Base-by-base conservation (phyloP, 2,329 filamentous ascomycete species). In the Exophiala dermatitidis region DNA sequence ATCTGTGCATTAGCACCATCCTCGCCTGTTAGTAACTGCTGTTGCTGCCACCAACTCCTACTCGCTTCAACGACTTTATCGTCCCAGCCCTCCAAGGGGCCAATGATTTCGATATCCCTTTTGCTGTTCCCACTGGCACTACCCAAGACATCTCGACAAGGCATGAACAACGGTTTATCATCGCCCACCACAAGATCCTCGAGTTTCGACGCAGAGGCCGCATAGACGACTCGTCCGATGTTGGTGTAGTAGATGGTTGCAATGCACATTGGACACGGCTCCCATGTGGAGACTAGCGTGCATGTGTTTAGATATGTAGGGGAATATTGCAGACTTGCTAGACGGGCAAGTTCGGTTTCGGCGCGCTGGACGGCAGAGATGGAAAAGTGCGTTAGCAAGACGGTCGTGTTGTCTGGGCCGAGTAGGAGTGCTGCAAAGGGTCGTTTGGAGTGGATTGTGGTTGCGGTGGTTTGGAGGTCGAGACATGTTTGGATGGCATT, bases 191-290 rank as follows among this genome's bases (percentile, higher is more conserved):
- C 77, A 41, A 79, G 56, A 34, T 65, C 62, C 10, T 70, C 68
- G 57, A 79, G 60, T 49, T 71, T 68, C 53, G 72, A 70, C 60
- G 79, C 77, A 44, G 71, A 72, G 1, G 74, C 77, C 2, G 73
- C 72, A 59, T 77, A 79, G 3, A 79, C 69, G 34, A 79, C 64
- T 2, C 76, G 67, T 4, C 77, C 77, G 52, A 79, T 78, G 60
- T 77, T 73, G 37, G 75, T 75, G 76, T 76, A 79, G 59, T 75
- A 73, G 42, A 74, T 69, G 2, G 73, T 72, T 3, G 69, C 71
- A 36, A 67, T 64, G 60, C 76, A 79, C 76, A 79, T 79, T 19
- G 74, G 75, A 55, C 77, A 79, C 1, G 77, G 77, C 63, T 79
- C 77, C 76, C 77, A 79, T 7, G 76, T 79, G 26, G 71, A 74